Base-by-base conservation (phyloP, 1,139 yeast species). In the Zygosaccharomyces pseudobailii region DNA sequence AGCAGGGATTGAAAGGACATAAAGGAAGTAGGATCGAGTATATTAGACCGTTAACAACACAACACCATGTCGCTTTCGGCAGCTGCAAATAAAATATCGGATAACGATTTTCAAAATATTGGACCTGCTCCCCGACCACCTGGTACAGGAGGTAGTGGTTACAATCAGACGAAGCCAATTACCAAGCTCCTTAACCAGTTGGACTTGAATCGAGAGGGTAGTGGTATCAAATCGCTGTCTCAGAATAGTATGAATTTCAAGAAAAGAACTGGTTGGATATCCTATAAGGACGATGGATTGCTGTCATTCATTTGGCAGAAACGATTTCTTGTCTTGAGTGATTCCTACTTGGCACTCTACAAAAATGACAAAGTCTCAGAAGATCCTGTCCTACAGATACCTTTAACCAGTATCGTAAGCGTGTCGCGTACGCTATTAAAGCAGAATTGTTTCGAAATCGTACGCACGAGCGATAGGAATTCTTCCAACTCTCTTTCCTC, bases 301-400 rank as follows among this genome's bases (percentile, higher is more conserved):
- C 78, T 87, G 54, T 80, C 89, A 10, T 88, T 90, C 65, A 73
- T 95, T 57, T 92, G 97, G 97, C 89, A 90, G 51, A 89, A 89
- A 63, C 78, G 95, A 57, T 90, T 74, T 65, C 73, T 90, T 71
- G 83, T 87, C 9, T 72, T 92, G 45, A 80, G 80, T 57, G 96
- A 89, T 55, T 77, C 84, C 47, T 79, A 83, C 35, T 71, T 92
- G 51, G 85, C 84, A 52, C 79, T 92, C 55, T 85, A 83, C 69
- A 88, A 87, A 61, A 76, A 72, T 48, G 96, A 88, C 54, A 58
- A 70, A 33, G 69, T 70, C 53, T 68, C 63, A 36, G 75, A 69
- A 50, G 66, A 74, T 20, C 71, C 72, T 13, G 68, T 75, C 64
- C 57, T 73, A 41, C 69, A 78, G 45, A 73, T 83, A 20, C 82